Evolutionary conservation across 768 basidiomycete genomes (phyloP).

Genomic region (Mycena albidolilacea): DNA sequence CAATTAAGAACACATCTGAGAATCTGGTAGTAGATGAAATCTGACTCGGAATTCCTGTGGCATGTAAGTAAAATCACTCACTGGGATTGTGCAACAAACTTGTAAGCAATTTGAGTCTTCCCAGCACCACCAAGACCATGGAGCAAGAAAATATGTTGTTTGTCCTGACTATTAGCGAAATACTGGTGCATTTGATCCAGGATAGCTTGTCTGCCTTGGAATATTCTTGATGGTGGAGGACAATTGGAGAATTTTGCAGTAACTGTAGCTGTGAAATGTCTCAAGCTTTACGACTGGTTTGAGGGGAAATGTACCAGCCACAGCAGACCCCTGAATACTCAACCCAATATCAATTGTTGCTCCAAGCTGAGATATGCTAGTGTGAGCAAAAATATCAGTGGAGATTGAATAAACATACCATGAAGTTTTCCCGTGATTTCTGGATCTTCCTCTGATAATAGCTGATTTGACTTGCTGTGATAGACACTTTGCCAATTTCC

Average conservation of each 20-base stretch:
- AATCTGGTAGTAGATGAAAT: slow-evolving; percentile 1
- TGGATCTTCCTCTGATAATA: not conserved
- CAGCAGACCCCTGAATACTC: too few relatives aligned
- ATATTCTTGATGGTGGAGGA: slow-evolving; percentile 7
- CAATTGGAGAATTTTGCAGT: not conserved
- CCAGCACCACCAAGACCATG: not conserved
- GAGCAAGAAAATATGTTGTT: not conserved
- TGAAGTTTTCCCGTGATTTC: not conserved
- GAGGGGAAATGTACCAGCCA: too few relatives aligned
- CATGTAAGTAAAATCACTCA: not conserved
- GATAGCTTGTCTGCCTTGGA: slow-evolving; percentile 6
- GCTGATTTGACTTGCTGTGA: not conserved
- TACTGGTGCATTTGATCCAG: not conserved
- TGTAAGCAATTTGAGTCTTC: slow-evolving; percentile 11
- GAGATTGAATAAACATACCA: not conserved
- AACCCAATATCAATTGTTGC: too few relatives aligned
- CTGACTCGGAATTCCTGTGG: not conserved
- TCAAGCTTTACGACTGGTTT: too few relatives aligned
- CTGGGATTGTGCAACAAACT: slow-evolving; percentile 10
- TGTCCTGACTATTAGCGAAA: not conserved
- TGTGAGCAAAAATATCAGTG: too few relatives aligned
- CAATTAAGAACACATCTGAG: slow-evolving; percentile 8
- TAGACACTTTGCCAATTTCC: not conserved
- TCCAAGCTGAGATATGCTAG: too few relatives aligned
- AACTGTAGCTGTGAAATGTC: not conserved